Evolutionary conservation across 495 filamentous ascomycete genomes (phyloP).

Genomic region (Penicillium goetzii): DNA sequence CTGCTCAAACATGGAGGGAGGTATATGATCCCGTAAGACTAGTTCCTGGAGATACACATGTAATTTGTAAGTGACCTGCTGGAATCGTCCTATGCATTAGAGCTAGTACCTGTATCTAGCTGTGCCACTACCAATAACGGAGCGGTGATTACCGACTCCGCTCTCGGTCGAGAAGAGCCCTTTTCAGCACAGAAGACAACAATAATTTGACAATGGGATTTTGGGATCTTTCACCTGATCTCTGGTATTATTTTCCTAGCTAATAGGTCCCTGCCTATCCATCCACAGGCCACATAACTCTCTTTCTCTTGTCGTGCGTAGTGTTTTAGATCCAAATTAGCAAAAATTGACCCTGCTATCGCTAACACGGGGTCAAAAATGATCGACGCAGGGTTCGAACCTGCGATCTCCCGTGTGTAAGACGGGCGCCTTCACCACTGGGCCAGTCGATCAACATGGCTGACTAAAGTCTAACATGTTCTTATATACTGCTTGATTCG

Average conservation of each 20-base stretch:
- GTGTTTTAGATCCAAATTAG: neutral
- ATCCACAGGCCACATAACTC: neutral
- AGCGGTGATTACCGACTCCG: constrained; percentile 27
- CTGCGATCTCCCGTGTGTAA: constrained; percentile 38
- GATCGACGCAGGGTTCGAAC: constrained; percentile 38
- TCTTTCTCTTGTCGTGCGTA: neutral
- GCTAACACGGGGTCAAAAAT: constrained; percentile 9
- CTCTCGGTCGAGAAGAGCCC: constrained; percentile 25
- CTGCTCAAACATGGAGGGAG: neutral
- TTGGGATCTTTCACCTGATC: neutral
- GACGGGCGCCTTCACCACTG: constrained; percentile 37
- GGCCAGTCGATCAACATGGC: constrained; percentile 29
- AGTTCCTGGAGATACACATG: no score
- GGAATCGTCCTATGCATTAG: no score
- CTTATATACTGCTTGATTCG: neutral
- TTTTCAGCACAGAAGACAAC: neutral
- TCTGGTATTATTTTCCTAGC: neutral
- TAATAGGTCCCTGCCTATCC: no score
- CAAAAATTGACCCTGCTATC: constrained; percentile 4
- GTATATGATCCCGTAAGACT: neutral
- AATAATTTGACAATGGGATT: neutral
- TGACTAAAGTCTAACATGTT: neutral
- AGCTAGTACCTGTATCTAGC: neutral
- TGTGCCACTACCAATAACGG: constrained; percentile 25
- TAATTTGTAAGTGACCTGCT: neutral